These are phyloP conservation scores for Coemansia sp. DNA, from an alignment of 192 early-diverging fungal species.

Conservation along the genomic window DNA sequence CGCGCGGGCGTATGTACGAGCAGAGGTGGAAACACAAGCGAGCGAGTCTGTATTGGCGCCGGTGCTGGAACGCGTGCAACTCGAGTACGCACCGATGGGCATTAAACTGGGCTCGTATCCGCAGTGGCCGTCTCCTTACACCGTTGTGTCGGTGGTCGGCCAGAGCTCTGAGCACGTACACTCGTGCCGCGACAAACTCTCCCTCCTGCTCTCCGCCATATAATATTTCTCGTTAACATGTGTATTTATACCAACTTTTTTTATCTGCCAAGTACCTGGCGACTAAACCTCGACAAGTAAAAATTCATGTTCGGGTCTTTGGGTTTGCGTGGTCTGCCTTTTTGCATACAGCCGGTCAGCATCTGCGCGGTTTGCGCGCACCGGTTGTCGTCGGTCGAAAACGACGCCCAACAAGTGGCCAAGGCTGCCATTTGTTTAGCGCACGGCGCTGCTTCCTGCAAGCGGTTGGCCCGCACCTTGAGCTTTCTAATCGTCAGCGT, in stretches of 20 bases:
- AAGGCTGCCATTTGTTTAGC: slow-evolving; percentile 52
- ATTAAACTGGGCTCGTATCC: slow-evolving; percentile 46
- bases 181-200: slow-evolving; percentile 8
- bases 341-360: slow-evolving; percentile 47
- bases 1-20: slow-evolving; percentile 15
- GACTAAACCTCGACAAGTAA: slow-evolving; percentile 50
- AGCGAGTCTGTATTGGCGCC: slow-evolving; percentile 36
- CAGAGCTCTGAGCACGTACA: slow-evolving; percentile 8
- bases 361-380: slow-evolving; percentile 36
- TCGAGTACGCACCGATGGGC: slow-evolving; percentile 6
- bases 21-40: slow-evolving; percentile 19
- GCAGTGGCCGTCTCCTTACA: slow-evolving; percentile 21
- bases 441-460: slow-evolving; percentile 33
- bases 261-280: slow-evolving; percentile 51
- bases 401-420: slow-evolving; percentile 52
- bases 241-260: background rate
- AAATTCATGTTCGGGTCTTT: slow-evolving; percentile 45
- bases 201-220: background rate
- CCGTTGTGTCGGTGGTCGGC: slow-evolving; percentile 28
- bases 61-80: slow-evolving; percentile 25
- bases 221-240: background rate
- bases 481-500: slow-evolving; percentile 46
- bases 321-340: slow-evolving; percentile 9
- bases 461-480: slow-evolving; percentile 36
- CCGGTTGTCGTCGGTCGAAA: slow-evolving; percentile 38